Evolutionary conservation across 2,329 filamentous ascomycete genomes (phyloP).

Genomic region (Diaporthe vaccinii): DNA sequence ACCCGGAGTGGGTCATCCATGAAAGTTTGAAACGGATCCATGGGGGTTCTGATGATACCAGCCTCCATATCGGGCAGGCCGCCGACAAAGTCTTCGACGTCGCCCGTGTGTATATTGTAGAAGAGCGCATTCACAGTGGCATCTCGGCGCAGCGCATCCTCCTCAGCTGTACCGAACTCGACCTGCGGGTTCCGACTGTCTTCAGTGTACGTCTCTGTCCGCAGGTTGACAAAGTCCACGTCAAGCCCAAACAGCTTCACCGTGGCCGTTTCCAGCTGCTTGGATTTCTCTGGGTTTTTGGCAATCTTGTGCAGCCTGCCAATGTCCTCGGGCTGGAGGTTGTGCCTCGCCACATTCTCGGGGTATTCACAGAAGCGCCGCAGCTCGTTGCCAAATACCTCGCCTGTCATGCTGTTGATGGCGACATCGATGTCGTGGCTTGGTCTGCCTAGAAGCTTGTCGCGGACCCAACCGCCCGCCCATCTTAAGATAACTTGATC

Average conservation of each 20-base stretch:
- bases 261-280: slow-evolving; percentile 93
- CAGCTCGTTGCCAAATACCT: slow-evolving; percentile 78
- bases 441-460: slow-evolving; percentile 80
- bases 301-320: slow-evolving; percentile 89
- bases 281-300: slow-evolving; percentile 95
- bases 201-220: slow-evolving; percentile 91
- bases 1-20: slow-evolving; percentile 93
- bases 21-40: slow-evolving; percentile 92
- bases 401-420: slow-evolving; percentile 88
- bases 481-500: slow-evolving; percentile 78
- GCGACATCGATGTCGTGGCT: slow-evolving; percentile 89
- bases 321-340: slow-evolving; percentile 69
- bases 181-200: slow-evolving; percentile 91
- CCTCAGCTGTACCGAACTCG: slow-evolving; percentile 92
- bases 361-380: slow-evolving; percentile 75
- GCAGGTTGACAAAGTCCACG: slow-evolving; percentile 93
- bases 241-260: slow-evolving; percentile 88
- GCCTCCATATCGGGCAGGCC: slow-evolving; percentile 82
- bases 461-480: slow-evolving; percentile 90
- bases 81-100: slow-evolving; percentile 87
- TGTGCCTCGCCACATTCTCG: slow-evolving; percentile 73
- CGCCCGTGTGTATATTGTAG: slow-evolving; percentile 86
- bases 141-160: slow-evolving; percentile 91
- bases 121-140: slow-evolving; percentile 96
- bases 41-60: slow-evolving; percentile 83